A percentile compares a stretch with the other conserved stretches of the same genome.
Conservation (phyloP, 2,329 filamentous ascomycete species). For the Fusarium citri region DNA sequence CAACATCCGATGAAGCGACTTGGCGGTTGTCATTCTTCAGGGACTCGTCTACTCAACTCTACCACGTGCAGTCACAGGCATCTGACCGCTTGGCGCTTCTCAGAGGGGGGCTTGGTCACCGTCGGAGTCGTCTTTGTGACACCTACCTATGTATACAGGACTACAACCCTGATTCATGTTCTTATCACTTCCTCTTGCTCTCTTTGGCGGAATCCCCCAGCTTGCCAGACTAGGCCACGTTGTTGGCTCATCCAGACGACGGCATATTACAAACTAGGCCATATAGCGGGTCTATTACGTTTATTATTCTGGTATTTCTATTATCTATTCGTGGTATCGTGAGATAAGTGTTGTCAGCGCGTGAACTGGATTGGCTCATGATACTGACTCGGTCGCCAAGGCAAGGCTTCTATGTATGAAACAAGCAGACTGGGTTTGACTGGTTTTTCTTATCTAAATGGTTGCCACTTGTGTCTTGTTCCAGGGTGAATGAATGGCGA, state of each 20-base stretch:
- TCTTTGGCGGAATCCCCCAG: neutral
- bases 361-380: neutral
- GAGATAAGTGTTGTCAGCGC: neutral
- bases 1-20: slow-evolving; percentile 32
- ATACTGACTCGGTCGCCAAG: slow-evolving; percentile 14
- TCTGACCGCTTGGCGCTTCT: slow-evolving; percentile 1
- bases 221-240: neutral
- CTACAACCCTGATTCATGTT: slow-evolving; percentile 13
- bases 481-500: neutral
- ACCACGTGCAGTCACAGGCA: neutral
- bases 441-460: neutral
- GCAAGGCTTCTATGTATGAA: neutral
- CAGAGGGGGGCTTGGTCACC: slow-evolving; percentile 3
- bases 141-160: neutral
- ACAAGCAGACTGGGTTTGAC: neutral
- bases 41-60: slow-evolving; percentile 12
- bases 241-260: neutral
- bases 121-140: slow-evolving; percentile 1
- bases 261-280: neutral
- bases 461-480: neutral
- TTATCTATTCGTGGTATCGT: neutral
- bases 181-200: neutral
- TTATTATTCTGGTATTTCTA: neutral
- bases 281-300: slow-evolving; percentile 9
- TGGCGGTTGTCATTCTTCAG: slow-evolving; percentile 16